Conservation (phyloP, 2,329 filamentous ascomycete genomes). For the Venturia carpophila region DNA sequence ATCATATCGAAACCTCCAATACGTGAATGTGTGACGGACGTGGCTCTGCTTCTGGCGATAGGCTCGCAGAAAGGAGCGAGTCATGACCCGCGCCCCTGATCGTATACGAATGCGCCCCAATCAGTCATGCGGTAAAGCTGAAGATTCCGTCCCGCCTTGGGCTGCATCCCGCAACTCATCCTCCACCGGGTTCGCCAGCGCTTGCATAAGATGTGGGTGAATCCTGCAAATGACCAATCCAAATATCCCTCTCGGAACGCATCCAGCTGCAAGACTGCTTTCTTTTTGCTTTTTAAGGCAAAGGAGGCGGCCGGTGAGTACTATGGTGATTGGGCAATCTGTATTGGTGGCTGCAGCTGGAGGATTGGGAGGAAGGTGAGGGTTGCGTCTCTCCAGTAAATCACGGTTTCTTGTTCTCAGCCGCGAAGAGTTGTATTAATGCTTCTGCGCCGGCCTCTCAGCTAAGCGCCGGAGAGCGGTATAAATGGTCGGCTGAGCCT, state of each 20-base stretch:
- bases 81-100: too few relatives aligned
- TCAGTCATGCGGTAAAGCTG: not conserved
- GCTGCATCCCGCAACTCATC: not conserved
- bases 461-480: not conserved
- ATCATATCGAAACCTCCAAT: too few relatives aligned
- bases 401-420: not conserved
- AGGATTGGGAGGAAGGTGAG: not conserved
- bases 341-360: constrained; percentile 3
- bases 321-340: not conserved
- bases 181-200: too few relatives aligned
- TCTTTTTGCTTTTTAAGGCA: not conserved
- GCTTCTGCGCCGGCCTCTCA: not conserved
- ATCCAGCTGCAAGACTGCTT: not conserved
- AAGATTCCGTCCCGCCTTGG: not conserved
- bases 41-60: too few relatives aligned
- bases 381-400: too few relatives aligned
- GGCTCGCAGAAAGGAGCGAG: too few relatives aligned
- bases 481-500: not conserved
- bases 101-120: not conserved
- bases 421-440: not conserved
- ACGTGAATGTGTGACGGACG: too few relatives aligned
- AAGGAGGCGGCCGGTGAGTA: not conserved
- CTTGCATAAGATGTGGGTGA: not conserved
- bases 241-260: not conserved
- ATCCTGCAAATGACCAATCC: not conserved